Evolutionary conservation across 2,329 filamentous ascomycete genomes (phyloP).

Genomic region (Myriangium duriaei): DNA sequence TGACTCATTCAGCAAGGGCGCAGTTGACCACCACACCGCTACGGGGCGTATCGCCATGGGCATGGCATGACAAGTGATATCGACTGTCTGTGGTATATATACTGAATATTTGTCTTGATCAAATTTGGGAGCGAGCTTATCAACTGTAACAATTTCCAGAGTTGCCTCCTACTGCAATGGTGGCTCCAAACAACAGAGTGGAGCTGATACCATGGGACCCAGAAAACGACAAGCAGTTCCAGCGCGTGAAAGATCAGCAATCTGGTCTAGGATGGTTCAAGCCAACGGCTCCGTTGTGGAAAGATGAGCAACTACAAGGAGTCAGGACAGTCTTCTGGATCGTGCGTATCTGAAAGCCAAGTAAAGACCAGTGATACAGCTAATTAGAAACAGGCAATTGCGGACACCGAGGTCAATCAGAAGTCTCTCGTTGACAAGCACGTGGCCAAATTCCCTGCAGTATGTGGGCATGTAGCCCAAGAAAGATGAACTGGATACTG

Average conservation of each 20-base stretch:
- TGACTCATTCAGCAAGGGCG: too few relatives aligned
- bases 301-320: conserved; percentile 1
- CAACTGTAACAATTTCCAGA: too few relatives aligned
- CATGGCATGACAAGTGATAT: too few relatives aligned
- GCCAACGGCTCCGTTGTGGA: neutral
- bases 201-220: conserved; percentile 5
- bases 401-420: neutral
- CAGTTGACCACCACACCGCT: too few relatives aligned
- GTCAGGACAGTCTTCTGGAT: conserved; percentile 3
- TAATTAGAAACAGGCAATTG: neutral
- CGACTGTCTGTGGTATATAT: too few relatives aligned
- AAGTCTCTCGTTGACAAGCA: neutral
- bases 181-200: too few relatives aligned
- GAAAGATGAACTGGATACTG: neutral
- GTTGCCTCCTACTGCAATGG: too few relatives aligned
- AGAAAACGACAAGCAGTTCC: conserved; percentile 4
- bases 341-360: conserved; percentile 1
- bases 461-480: neutral
- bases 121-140: too few relatives aligned
- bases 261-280: conserved; percentile 5
- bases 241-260: conserved; percentile 3
- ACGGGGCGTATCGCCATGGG: too few relatives aligned
- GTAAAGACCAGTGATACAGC: neutral
- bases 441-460: neutral
- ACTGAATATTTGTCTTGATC: too few relatives aligned